Evolutionary conservation across 2,329 filamentous ascomycete species (phyloP), one percentile per base, ranked within the genome.

Genomic region (Cercospora berteroae): DNA sequence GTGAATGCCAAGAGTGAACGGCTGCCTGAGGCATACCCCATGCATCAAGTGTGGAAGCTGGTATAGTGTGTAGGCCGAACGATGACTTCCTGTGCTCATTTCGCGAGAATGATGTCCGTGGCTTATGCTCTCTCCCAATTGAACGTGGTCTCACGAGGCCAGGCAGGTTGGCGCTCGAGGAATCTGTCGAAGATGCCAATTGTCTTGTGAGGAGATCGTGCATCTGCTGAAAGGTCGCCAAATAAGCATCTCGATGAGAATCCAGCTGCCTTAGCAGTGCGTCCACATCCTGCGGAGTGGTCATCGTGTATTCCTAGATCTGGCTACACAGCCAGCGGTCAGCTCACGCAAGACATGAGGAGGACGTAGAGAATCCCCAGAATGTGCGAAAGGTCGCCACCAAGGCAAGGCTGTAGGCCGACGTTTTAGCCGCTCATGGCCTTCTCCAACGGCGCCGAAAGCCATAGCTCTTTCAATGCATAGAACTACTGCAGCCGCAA

Each of bases 31-130:
- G n/a, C n/a, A n/a, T n/a, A n/a, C n/a, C n/a, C n/a, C n/a, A n/a
- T n/a, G n/a, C n/a, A n/a, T n/a, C n/a, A n/a, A n/a, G n/a, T n/a
- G 70, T 71, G 18, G 71, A 72, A 20, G 71, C 63, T 4, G 63
- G 64, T 12, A 70, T 18, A 7, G 72, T 71, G 2, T 39, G 44
- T 13, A 66, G 39, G 2, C 66, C 69, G 4, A 60, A 57, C 4
- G 70, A 72, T 4, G 58, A 20, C 52, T 73, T 73, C n/a, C 69
- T 61, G 9, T 23, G 16, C 1, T 65, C 64, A 12, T 13, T 20
- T 0, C 33, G 44, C 10, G 67, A 63, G n/a, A 64, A 20, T 2
- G 70, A 72, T 5, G n/a, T 29, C 27, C 64, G 42, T 50, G 69
- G 61, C 6, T 50, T 64, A 18, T 66, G 67, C 39, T 67, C 65